These are phyloP conservation scores for Phytophthora sp. DNA, from an alignment of 352 stramenopile genomes.

Conservation along the genomic window DNA sequence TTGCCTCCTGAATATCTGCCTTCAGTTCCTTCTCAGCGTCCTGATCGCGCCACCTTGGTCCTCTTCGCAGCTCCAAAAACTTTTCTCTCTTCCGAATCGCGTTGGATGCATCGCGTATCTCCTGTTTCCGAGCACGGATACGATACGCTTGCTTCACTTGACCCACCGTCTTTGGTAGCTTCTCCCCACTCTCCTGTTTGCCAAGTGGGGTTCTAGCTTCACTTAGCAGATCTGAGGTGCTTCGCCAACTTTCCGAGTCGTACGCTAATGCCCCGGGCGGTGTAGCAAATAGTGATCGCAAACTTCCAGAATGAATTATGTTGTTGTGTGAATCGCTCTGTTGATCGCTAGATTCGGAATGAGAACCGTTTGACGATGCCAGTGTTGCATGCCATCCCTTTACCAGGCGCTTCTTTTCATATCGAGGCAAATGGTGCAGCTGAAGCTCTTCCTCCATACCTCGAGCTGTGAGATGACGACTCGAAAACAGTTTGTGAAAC, in stretches of 20 bases:
- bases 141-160: conserved; percentile 56
- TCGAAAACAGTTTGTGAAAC: too few species aligned
- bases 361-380: neutral
- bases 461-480: neutral
- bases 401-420: conserved; percentile 47
- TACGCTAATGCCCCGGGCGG: conserved; percentile 23
- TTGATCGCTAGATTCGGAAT: neutral
- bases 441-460: conserved; percentile 28
- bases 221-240: neutral
- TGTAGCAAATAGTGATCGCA: conserved; percentile 22
- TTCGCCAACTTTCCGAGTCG: conserved; percentile 20
- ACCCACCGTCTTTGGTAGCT: conserved; percentile 38
- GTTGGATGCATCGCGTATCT: conserved; percentile 26
- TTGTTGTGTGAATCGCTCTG: neutral
- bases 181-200: conserved; percentile 7
- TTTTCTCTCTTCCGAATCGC: conserved; percentile 14
- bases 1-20: too few species aligned
- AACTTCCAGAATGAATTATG: conserved; percentile 1
- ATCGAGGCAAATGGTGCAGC: conserved; percentile 25
- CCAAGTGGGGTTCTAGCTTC: neutral
- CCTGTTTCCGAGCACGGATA: conserved; percentile 38
- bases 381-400: conserved; percentile 35
- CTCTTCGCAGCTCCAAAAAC: conserved; percentile 11
- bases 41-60: neutral
- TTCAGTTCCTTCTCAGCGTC: too few species aligned